Base-by-base conservation (phyloP, 176 grass and related monocot genomes). In the Alloteropsis semialata region DNA sequence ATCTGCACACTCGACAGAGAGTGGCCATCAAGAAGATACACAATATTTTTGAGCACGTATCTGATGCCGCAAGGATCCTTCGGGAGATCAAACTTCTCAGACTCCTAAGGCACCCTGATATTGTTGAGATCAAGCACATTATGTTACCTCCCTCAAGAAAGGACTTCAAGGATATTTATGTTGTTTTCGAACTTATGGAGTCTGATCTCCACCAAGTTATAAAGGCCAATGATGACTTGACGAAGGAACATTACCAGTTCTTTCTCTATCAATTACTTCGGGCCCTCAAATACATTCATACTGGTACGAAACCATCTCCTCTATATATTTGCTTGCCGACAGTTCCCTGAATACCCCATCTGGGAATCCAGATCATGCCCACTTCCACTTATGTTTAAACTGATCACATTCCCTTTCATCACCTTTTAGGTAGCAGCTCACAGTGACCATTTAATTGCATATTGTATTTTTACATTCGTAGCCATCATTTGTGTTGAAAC, bases 21-120 rank as follows among this genome's bases (percentile, higher is more conserved):
- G 96, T 99, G 46, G 96, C 96, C 19, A 99, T 99, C 78, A 99
- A 99, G 87, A 99, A 99, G 81, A 95, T 99, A 74, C 93, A 92
- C 63, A 92, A 90, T 53, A 99, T 99, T 44, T 99, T 99, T 37
- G 93, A 99, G 56, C 96, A 99, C 29, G 89, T 96, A 28, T 99
- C 93, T 53, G 96, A 99, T 55, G 91, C 93, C 9, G 93, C 96
- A 0, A 81, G 96, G 33, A 99, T 99, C 30, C 93, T 99, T 63
- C 93, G 96, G 17, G 96, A 99, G 84, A 99, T 99, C 70, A 99
- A 96, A 60, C 92, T 99, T 74, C 80, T 99, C 6, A 81, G 96
- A 38, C 93, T 99, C 30, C 38, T 99, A 16, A 87, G 96, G 63
- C 96, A 99, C 54, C 96, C 96, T 34, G 96, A 99, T 4, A 90